A percentile compares a stretch with the other conserved stretches of the same genome.
These are phyloP conservation scores for Brassica juncea DNA, from an alignment of 345 rosid genomes.

Conservation along the genomic window DNA sequence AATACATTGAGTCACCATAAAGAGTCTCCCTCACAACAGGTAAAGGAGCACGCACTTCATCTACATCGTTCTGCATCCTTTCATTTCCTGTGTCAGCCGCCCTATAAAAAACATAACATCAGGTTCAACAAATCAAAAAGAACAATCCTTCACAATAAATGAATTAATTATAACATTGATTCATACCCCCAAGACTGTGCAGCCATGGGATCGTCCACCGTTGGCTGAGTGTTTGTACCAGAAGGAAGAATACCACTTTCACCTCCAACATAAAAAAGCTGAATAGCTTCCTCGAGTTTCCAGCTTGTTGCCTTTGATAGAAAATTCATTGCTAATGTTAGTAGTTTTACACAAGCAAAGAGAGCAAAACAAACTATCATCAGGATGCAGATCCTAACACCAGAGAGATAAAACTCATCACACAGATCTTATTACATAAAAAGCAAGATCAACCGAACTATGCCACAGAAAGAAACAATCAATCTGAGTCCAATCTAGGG, in stretches of 20 bases:
- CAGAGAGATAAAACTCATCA: not conserved
- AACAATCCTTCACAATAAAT: not conserved
- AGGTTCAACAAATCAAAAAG: slow-evolving; percentile 2
- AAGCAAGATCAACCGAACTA: not conserved
- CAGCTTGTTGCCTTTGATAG: slow-evolving; percentile 80
- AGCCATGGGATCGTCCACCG: slow-evolving; percentile 35
- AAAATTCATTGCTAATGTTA: not conserved
- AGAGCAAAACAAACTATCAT: not conserved
- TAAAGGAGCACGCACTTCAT: slow-evolving; percentile 89
- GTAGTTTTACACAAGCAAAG: not conserved
- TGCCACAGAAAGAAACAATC: too few species aligned
- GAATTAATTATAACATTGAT: not conserved
- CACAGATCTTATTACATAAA: slow-evolving; percentile 6
- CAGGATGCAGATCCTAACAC: slow-evolving; percentile 19
- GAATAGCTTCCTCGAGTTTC: slow-evolving; percentile 96
- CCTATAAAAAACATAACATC: slow-evolving; percentile 42
- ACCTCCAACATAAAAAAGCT: slow-evolving; percentile 86
- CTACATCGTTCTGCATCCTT: slow-evolving; percentile 47
- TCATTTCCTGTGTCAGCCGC: slow-evolving; percentile 42
- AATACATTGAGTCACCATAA: slow-evolving; percentile 67
- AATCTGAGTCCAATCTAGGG: not conserved
- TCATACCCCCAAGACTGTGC: slow-evolving; percentile 53
- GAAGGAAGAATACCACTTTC: slow-evolving; percentile 55
- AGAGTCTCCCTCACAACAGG: slow-evolving; percentile 98
- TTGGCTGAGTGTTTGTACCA: slow-evolving; percentile 47